Base-by-base conservation (phyloP, 208 protist genomes). In the Leishmania mexicana region DNA sequence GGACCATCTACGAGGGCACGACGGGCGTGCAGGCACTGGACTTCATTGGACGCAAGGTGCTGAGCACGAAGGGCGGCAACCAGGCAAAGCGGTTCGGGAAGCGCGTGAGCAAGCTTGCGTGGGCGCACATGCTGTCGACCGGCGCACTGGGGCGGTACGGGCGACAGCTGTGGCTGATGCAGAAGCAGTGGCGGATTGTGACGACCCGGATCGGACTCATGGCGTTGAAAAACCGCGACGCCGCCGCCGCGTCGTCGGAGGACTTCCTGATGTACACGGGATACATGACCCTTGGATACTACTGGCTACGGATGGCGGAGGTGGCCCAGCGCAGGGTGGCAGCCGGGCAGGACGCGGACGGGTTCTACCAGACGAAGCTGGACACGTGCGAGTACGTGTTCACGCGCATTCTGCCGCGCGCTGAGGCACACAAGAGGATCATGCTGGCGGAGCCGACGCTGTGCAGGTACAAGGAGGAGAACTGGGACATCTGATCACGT, bases 301-400 rank as follows among this genome's bases (percentile, higher is more conserved):
- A 98, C 85, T 98, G 95, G 95, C 88, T 97, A 84, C 92, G 86
- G 57, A 95, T 97, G 95, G 93, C 93, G 1, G 85, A 87, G 54
- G 93, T 80, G 35, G 93, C 95, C 13, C 84, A 90, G 80, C 89
- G 89, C 83, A 85, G 87, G 73, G 85, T 97, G 40, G 75, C 87
- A 40, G 84, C 86, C 7, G 86, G 84, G 21, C 75, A 92, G 76
- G 92, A 96, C 76, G 80, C 87, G n/a, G 83, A 92, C 64, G 91
- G 89, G 11, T 97, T 96, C 85, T 96, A 97, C 86, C 84, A 93
- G 80, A 80, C 92, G 71, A 98, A 98, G 86, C 67, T 96, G 71
- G 90, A 98, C 78, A 90, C 90, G 17, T 93, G 88, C 81, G 74
- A 90, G 45, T 97, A 87, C 75, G 88, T 93, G 58, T 98, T 98